Conservation (phyloP, 495 filamentous ascomycete species). For the Pyrenopolyporus hunteri region DNA sequence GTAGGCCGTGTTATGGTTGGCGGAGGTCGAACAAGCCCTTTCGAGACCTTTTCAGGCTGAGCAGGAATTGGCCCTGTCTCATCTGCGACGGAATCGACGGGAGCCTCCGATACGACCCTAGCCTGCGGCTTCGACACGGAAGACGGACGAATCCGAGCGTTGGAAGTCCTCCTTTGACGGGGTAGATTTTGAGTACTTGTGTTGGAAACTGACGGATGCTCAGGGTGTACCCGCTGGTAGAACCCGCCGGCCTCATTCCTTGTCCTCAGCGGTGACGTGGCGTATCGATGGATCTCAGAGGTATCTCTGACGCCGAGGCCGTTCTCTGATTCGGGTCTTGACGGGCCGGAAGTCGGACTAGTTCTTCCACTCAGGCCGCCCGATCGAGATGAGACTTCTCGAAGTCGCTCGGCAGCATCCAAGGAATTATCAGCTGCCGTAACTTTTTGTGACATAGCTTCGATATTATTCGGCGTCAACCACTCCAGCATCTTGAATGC, state of each 20-base stretch:
- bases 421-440: slow-evolving; percentile 6
- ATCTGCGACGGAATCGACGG: slow-evolving; percentile 33
- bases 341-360: slow-evolving; percentile 9
- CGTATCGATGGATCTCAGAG: slow-evolving; percentile 6
- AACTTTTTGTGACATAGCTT: slow-evolving; percentile 48
- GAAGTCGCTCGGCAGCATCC: slow-evolving; percentile 9
- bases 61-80: slow-evolving; percentile 39
- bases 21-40: slow-evolving; percentile 43
- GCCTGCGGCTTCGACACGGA: slow-evolving; percentile 46
- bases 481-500: slow-evolving; percentile 82
- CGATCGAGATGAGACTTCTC: slow-evolving; percentile 3
- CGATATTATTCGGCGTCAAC: slow-evolving; percentile 63
- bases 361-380: slow-evolving; percentile 7
- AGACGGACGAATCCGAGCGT: slow-evolving; percentile 50
- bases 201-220: slow-evolving; percentile 15
- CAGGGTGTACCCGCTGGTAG: slow-evolving; percentile 19
- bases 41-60: slow-evolving; percentile 43
- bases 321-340: slow-evolving; percentile 8
- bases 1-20: slow-evolving; percentile 46
- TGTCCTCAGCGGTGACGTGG: neutral
- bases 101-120: slow-evolving; percentile 49
- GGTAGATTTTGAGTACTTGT: slow-evolving; percentile 22
- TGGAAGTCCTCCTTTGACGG: slow-evolving; percentile 52
- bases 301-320: neutral
- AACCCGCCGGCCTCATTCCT: slow-evolving; percentile 10